Evolutionary conservation across 164 flowering plant genomes (phyloP).

Genomic region (Chimonanthus praecox): DNA sequence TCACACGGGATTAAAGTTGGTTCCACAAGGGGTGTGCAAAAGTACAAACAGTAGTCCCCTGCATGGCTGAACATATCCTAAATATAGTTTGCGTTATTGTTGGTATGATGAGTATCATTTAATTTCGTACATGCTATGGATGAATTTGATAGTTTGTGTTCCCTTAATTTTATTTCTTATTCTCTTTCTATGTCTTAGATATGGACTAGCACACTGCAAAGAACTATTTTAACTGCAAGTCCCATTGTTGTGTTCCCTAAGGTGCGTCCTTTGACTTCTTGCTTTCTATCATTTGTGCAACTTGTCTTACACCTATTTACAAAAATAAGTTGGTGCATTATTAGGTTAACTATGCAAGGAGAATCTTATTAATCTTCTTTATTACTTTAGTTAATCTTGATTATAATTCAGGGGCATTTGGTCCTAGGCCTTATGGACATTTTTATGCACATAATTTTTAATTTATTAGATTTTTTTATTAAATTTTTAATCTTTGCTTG

Average conservation of each 20-base stretch:
- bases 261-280: conserved; percentile 34
- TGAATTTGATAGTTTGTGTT: too few relatives aligned
- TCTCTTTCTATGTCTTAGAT: conserved; percentile 43
- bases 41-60: too few relatives aligned
- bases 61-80: too few relatives aligned
- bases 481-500: too few relatives aligned
- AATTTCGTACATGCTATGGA: too few relatives aligned
- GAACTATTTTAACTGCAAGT: conserved; percentile 82
- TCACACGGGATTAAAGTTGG: too few relatives aligned
- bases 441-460: not conserved
- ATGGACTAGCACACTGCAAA: conserved; percentile 98
- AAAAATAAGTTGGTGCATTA: not conserved
- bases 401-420: not conserved
- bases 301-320: not conserved
- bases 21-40: too few relatives aligned
- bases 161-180: not conserved
- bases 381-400: not conserved
- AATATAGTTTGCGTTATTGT: too few relatives aligned
- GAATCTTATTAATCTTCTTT: not conserved
- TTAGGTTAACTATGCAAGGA: not conserved
- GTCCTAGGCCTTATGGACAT: not conserved
- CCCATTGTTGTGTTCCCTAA: conserved; percentile 93
- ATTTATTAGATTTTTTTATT: not conserved
- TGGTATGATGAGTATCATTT: too few relatives aligned
- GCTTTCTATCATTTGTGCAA: conserved; percentile 2